Conservation (phyloP, 768 basidiomycete species). For the Macrolepiota dolichaula region DNA sequence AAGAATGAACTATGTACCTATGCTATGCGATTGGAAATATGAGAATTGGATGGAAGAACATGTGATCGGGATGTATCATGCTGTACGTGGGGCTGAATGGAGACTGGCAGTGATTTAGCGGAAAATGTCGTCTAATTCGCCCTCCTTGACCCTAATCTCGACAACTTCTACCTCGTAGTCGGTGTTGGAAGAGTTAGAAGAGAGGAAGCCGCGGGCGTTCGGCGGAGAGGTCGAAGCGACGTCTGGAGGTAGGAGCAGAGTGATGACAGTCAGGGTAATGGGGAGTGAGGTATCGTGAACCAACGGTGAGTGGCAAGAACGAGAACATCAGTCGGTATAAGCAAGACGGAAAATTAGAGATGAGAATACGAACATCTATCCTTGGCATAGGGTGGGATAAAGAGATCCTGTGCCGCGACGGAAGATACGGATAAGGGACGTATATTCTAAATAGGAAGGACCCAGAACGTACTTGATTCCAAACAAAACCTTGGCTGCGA, state of each 20-base stretch:
- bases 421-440: slow-evolving; percentile 8
- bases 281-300: neutral
- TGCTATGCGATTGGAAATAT: neutral
- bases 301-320: slow-evolving; percentile 13
- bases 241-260: slow-evolving; percentile 37
- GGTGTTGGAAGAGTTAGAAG: slow-evolving; percentile 60
- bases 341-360: slow-evolving; percentile 14
- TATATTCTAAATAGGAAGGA: neutral
- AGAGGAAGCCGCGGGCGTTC: slow-evolving; percentile 61
- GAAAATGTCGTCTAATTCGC: slow-evolving; percentile 74
- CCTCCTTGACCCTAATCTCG: slow-evolving; percentile 80
- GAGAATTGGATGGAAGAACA: neutral
- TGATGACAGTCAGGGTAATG: slow-evolving; percentile 15
- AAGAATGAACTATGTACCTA: neutral
- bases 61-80: neutral
- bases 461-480: slow-evolving; percentile 70
- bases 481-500: slow-evolving; percentile 84
- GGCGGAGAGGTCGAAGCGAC: slow-evolving; percentile 83
- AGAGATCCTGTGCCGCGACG: slow-evolving; percentile 57
- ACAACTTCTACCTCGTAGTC: slow-evolving; percentile 87
- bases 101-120: slow-evolving; percentile 33
- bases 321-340: slow-evolving; percentile 17
- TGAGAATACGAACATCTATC: slow-evolving; percentile 70
- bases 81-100: neutral
- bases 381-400: slow-evolving; percentile 87